Conservation (phyloP, 2,329 filamentous ascomycete genomes). For the Fusarium sambucinum region DNA sequence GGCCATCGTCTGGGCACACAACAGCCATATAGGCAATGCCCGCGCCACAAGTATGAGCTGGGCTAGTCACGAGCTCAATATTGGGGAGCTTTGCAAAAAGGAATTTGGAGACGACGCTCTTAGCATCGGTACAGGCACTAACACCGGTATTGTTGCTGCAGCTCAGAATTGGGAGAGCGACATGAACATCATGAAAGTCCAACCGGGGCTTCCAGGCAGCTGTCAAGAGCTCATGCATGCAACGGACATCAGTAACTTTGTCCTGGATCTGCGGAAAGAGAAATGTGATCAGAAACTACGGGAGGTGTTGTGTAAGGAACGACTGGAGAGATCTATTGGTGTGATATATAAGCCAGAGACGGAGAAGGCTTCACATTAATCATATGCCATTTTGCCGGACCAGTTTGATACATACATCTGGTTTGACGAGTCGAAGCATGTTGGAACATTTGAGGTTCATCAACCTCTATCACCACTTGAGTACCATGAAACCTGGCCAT, state of each 20-base stretch:
- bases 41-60: constrained; percentile 37
- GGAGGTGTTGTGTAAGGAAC: constrained; percentile 8
- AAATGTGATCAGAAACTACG: constrained; percentile 24
- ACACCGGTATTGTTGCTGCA: constrained; percentile 30
- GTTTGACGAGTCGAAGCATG: constrained; percentile 35
- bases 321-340: constrained; percentile 34
- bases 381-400: constrained; percentile 20
- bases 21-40: constrained; percentile 33
- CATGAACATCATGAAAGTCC: constrained; percentile 31
- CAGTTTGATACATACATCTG: constrained; percentile 37
- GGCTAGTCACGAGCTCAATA: constrained; percentile 29
- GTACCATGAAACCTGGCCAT: constrained; percentile 36
- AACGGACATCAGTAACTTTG: constrained; percentile 23
- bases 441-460: constrained; percentile 29
- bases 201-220: constrained; percentile 19
- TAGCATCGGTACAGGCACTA: constrained; percentile 30
- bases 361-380: constrained; percentile 36
- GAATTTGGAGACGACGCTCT: constrained; percentile 11
- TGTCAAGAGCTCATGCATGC: constrained; percentile 37
- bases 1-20: constrained; percentile 37
- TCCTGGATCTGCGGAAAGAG: constrained; percentile 22
- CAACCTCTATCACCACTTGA: constrained; percentile 27
- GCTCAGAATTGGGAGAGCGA: constrained; percentile 33
- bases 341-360: constrained; percentile 30
- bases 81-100: constrained; percentile 32